Conservation (phyloP, 176 grass and related monocot genomes). For the Poa annua region DNA sequence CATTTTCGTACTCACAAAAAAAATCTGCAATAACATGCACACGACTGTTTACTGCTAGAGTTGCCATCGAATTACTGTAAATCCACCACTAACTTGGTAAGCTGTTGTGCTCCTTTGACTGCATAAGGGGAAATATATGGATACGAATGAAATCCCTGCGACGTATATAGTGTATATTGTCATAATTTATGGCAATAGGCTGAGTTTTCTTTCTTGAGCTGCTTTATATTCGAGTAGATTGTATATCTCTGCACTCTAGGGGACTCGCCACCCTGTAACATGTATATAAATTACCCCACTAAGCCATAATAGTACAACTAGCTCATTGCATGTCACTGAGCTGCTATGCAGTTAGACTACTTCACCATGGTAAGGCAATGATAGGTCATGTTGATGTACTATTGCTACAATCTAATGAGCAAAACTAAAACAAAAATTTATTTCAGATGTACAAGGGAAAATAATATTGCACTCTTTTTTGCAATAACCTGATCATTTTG, state of each 20-base stretch:
- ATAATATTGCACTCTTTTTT: not conserved
- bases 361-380: constrained; percentile 4
- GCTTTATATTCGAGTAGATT: not conserved
- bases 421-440: not conserved
- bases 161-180: not conserved
- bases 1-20: not conserved
- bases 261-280: not conserved
- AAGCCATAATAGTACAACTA: not conserved
- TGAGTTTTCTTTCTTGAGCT: constrained; percentile 32
- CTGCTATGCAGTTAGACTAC: constrained; percentile 6
- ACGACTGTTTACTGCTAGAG: constrained; percentile 14
- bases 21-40: not conserved
- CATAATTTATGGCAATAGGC: constrained; percentile 28
- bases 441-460: constrained; percentile 9
- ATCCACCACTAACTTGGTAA: not conserved
- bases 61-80: not conserved
- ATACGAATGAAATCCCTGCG: not conserved
- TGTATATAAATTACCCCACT: not conserved
- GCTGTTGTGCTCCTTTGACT: not conserved
- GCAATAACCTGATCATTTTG: not conserved
- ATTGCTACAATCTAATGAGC: constrained; percentile 25
- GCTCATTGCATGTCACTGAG: constrained; percentile 14
- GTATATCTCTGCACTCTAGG: not conserved
- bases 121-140: constrained; percentile 10
- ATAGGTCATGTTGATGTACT: constrained; percentile 16